Conservation (phyloP, 805 yeast genomes). For the Ogataea paraovalis region DNA sequence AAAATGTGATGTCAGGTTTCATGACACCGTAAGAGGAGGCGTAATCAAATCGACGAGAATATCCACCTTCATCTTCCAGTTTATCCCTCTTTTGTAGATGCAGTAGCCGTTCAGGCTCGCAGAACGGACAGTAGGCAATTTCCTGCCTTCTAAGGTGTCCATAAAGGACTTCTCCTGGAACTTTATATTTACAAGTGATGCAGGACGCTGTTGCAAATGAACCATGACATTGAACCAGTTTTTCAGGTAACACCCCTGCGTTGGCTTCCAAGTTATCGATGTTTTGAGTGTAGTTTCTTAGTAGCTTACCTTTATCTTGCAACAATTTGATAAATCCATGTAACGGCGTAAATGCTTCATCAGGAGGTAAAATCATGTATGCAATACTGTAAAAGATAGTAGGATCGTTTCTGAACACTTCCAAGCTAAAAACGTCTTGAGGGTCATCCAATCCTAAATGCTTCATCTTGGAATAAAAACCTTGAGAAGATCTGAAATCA, state of each 20-base stretch:
- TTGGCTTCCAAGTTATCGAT: conserved; percentile 83
- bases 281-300: conserved; percentile 87
- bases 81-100: conserved; percentile 27
- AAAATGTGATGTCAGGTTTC: conserved; percentile 91
- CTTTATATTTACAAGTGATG: conserved; percentile 63
- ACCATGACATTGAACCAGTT: conserved; percentile 86
- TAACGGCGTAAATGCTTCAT: conserved; percentile 61
- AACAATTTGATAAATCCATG: conserved; percentile 75
- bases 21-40: conserved; percentile 68
- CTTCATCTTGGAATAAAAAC: conserved; percentile 68
- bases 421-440: conserved; percentile 80
- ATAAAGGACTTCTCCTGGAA: conserved; percentile 63
- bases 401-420: conserved; percentile 72
- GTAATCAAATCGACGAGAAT: conserved; percentile 25
- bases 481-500: conserved; percentile 86
- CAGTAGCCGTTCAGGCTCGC: conserved; percentile 42
- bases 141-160: conserved; percentile 53
- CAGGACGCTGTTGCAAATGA: conserved; percentile 88
- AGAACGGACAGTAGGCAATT: conserved; percentile 70
- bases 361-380: conserved; percentile 76
- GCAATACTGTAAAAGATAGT: conserved; percentile 82
- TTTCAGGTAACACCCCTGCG: conserved; percentile 66
- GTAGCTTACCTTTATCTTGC: conserved; percentile 69
- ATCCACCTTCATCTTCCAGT: conserved; percentile 29
- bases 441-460: conserved; percentile 77